Evolutionary conservation across 768 basidiomycete genomes (phyloP).

Genomic region (Sarcodon aspratus): DNA sequence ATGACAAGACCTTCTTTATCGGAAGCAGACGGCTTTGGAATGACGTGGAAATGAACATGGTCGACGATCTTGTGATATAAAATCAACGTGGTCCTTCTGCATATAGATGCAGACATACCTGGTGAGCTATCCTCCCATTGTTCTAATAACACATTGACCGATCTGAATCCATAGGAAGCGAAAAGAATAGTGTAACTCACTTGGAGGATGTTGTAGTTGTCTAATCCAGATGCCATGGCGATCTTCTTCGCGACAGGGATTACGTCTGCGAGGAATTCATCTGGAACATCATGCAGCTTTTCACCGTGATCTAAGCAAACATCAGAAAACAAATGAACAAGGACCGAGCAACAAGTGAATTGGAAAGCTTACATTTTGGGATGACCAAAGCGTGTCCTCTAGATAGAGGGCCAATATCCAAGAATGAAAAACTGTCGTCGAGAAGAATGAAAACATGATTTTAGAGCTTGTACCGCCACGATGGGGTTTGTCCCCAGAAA

Average conservation of each 20-base stretch:
- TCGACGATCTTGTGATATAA: conserved; percentile 44
- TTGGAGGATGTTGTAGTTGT: conserved; percentile 84
- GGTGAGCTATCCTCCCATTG: conserved; percentile 51
- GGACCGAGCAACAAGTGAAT: background rate
- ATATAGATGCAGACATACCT: conserved; percentile 9
- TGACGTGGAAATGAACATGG: conserved; percentile 91
- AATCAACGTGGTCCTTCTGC: background rate
- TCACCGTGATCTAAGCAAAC: conserved; percentile 82
- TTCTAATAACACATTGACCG: conserved; percentile 28
- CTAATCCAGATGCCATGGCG: conserved; percentile 57
- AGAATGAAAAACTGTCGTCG: conserved; percentile 60
- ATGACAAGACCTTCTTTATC: conserved; percentile 69
- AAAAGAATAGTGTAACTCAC: conserved; percentile 14
- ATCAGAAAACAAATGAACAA: background rate
- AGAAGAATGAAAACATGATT: background rate
- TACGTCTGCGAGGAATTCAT: conserved; percentile 68
- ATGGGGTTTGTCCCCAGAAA: no score
- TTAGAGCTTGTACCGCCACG: background rate
- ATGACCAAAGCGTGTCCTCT: conserved; percentile 87
- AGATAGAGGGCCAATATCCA: conserved; percentile 88
- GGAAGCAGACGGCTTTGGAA: conserved; percentile 68
- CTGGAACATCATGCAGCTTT: conserved; percentile 82
- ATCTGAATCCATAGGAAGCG: background rate
- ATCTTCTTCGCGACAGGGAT: conserved; percentile 84
- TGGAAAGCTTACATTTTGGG: conserved; percentile 62